Evolutionary conservation across 768 basidiomycete genomes (phyloP).

Genomic region (Calocera viscosa): DNA sequence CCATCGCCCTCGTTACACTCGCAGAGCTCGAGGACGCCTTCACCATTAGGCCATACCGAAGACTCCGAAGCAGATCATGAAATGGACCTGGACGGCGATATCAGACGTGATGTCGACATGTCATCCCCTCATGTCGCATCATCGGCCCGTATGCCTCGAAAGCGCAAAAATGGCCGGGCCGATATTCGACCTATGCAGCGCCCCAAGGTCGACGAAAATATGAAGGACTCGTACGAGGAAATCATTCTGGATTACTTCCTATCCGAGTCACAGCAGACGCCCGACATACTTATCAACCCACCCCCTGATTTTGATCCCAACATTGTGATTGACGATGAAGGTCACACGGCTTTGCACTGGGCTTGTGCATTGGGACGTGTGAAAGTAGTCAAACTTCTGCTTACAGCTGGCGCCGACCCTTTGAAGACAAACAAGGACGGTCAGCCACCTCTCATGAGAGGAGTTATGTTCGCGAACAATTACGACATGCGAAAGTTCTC

Average conservation of each 20-base stretch:
- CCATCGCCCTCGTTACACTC: conserved; percentile 78
- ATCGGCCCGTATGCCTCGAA: background rate
- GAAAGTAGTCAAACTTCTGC: conserved; percentile 83
- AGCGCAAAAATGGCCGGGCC: conserved; percentile 9
- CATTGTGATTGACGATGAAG: conserved; percentile 94
- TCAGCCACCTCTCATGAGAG: conserved; percentile 95
- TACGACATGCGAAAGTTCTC: conserved; percentile 99
- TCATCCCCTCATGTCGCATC: background rate
- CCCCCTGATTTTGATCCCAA: conserved; percentile 89
- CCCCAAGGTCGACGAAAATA: background rate
- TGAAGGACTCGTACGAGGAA: conserved; percentile 56
- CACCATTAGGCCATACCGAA: conserved; percentile 41
- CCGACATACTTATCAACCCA: conserved; percentile 72
- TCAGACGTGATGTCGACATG: background rate
- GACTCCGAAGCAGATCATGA: conserved; percentile 9
- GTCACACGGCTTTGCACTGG: conserved; percentile 95
- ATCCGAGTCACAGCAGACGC: conserved; percentile 87
- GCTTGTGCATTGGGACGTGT: conserved; percentile 98
- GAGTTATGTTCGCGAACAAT: conserved; percentile 99
- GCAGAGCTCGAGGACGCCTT: conserved; percentile 87
- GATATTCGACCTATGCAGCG: background rate
- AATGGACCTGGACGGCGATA: background rate
- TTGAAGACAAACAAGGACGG: conserved; percentile 94
- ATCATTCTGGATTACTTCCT: conserved; percentile 98
- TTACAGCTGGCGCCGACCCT: conserved; percentile 90